A percentile compares a stretch with the other conserved stretches of the same genome.
Conservation (phyloP, 345 rosid genomes). For the Physaria fendleri region DNA sequence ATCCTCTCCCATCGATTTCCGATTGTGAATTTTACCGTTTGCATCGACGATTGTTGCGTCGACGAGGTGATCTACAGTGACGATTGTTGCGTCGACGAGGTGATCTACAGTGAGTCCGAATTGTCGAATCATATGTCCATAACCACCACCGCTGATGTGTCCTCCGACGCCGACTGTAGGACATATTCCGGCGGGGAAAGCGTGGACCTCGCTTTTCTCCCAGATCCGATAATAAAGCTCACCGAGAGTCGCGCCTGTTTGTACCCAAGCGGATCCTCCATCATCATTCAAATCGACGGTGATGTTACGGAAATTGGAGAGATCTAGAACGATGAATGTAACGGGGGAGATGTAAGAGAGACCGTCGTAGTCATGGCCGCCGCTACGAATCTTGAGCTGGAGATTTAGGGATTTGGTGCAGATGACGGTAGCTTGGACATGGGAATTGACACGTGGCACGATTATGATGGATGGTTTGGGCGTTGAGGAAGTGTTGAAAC, state of each 20-base stretch:
- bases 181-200: conserved; percentile 47
- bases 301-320: conserved; percentile 34
- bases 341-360: conserved; percentile 41
- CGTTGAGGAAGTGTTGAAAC: conserved; percentile 38
- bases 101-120: conserved; percentile 43
- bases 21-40: conserved; percentile 28
- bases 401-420: conserved; percentile 29
- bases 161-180: conserved; percentile 44
- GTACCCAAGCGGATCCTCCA: conserved; percentile 41
- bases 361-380: conserved; percentile 61
- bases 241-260: conserved; percentile 45
- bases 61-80: conserved; percentile 34
- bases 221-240: conserved; percentile 38
- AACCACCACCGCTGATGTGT: conserved; percentile 42
- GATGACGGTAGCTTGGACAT: conserved; percentile 41
- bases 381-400: conserved; percentile 44
- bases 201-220: conserved; percentile 40
- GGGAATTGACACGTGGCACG: conserved; percentile 37
- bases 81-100: too few relatives aligned
- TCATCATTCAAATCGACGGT: conserved; percentile 25
- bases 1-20: conserved; percentile 50
- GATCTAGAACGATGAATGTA: conserved; percentile 43
- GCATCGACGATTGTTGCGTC: conserved; percentile 40
- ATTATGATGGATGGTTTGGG: conserved; percentile 41
- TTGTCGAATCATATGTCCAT: conserved; percentile 38